Evolutionary conservation across 306 rosid species (phyloP).

Genomic region (Lithocarpus polystachyus): DNA sequence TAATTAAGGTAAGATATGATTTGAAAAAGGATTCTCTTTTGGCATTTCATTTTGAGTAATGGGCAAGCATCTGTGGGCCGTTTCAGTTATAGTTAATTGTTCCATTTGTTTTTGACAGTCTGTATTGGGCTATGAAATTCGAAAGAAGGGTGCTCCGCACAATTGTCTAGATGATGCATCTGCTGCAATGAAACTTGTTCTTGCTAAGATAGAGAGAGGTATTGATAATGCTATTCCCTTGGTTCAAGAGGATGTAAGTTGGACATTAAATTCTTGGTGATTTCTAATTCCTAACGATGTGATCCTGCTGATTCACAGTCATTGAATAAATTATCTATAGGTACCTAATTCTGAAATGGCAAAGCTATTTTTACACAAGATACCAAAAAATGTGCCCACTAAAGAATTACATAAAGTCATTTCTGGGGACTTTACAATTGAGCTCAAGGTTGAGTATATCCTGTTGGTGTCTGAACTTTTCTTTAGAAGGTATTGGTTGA

Average conservation of each 20-base stretch:
- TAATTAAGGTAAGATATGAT: neutral
- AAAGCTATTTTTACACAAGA: conserved; percentile 64
- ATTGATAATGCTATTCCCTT: conserved; percentile 40
- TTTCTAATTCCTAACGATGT: neutral
- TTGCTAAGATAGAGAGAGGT: conserved; percentile 65
- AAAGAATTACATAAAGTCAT: conserved; percentile 46
- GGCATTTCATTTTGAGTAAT: neutral
- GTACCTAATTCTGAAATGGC: conserved; percentile 41
- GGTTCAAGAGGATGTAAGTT: conserved; percentile 55
- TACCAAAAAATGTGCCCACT: conserved; percentile 43
- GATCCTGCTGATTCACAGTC: neutral
- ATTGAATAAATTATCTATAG: conserved; percentile 34
- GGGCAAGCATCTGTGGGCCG: neutral
- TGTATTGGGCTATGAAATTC: conserved; percentile 60
- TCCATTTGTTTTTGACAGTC: conserved; percentile 38
- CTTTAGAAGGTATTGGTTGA: conserved; percentile 1
- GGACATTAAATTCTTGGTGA: conserved; percentile 1
- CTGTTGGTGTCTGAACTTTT: neutral
- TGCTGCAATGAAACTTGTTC: conserved; percentile 91
- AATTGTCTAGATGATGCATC: conserved; percentile 83
- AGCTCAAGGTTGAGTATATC: conserved; percentile 53
- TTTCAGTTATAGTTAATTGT: neutral
- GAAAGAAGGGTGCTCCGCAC: conserved; percentile 66
- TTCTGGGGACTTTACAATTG: conserved; percentile 54
- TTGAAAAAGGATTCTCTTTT: neutral